These are phyloP conservation scores for Starmerella apis DNA, from an alignment of 805 yeast genomes.

Conservation along the genomic window DNA sequence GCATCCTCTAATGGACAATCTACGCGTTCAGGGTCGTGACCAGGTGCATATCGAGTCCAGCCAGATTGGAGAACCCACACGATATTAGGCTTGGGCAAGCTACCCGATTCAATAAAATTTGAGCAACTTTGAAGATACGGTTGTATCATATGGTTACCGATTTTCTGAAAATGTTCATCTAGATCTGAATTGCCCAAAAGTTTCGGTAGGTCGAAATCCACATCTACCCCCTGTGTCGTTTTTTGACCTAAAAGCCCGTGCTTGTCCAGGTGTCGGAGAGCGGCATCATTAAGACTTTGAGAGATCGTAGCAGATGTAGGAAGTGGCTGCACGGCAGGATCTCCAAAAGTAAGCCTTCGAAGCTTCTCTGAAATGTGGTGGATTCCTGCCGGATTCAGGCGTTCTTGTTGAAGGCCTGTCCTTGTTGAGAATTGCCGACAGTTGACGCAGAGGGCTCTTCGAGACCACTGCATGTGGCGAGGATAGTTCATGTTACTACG, in stretches of 20 bases:
- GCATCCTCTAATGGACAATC: constrained; percentile 59
- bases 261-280: constrained; percentile 18
- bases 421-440: not conserved
- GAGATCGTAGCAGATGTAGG: not conserved
- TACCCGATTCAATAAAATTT: constrained; percentile 4
- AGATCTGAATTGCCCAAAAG: constrained; percentile 55
- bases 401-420: not conserved
- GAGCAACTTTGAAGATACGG: constrained; percentile 41
- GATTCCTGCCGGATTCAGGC: constrained; percentile 30
- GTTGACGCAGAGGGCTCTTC: not conserved
- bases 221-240: constrained; percentile 16
- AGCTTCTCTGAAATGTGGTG: constrained; percentile 26
- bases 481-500: not conserved
- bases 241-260: constrained; percentile 19
- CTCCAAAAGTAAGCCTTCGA: constrained; percentile 16
- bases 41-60: constrained; percentile 62
- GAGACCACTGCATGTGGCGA: not conserved
- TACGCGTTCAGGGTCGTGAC: constrained; percentile 44
- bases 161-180: constrained; percentile 73
- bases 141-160: constrained; percentile 47
- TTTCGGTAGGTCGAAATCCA: constrained; percentile 43
- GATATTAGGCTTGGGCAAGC: not conserved
- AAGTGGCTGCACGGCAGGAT: not conserved
- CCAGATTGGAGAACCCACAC: constrained; percentile 57
- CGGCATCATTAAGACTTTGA: constrained; percentile 8